Evolutionary conservation across 2,329 filamentous ascomycete genomes (phyloP), one percentile per base, ranked within the genome.

Genomic region (Sarocladium strictum): DNA sequence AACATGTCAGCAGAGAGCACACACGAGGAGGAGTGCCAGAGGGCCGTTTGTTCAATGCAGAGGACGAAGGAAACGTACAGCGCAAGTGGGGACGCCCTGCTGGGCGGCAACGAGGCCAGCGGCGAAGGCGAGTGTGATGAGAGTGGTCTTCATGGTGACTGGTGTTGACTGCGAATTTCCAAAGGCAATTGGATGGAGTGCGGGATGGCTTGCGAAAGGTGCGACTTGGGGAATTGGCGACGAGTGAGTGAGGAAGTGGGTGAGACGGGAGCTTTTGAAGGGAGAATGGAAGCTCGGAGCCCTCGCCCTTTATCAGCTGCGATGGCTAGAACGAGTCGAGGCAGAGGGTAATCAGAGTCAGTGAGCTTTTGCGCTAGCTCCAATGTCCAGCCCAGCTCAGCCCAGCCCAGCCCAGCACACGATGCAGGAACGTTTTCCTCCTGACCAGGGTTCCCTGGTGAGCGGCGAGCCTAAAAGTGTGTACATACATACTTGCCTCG

Each of bases 71-170:
- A 38, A 33, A 68, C 72, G 54, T 68, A 74, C 72, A 56, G 72
- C 71, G 58, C 72, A 75, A 3, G 24, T 53, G 17, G 72, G 71
- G 40, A 75, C 62, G 27, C 56, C 51, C 59, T 73, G 69, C 59
- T 73, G 69, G 9, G 69, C 71, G 52, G 63, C 64, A 56, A 59
- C 69, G 35, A 72, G 56, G 59, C 66, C 64, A 32, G 29, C 29
- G 40, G 66, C 59, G 45, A 68, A 55, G 35, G 64, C 61, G 23
- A 71, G 54, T 38, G 64, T 58, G 55, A 69, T 21, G 47, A 70
- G 45, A 27, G 62, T 54, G 15, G 62, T 57, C 67, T 72, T 72
- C 72, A 74, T 74, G 24, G 49, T 69, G 62, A 26, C 47, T 17
- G 27, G 19, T 55, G 26, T 41, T 29, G 11, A 19, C n/a, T 29